A percentile compares a stretch with the other conserved stretches of the same genome.
Evolutionary conservation across 176 grass and related monocot genomes (phyloP).

Genomic region (Hordeum marinum): DNA sequence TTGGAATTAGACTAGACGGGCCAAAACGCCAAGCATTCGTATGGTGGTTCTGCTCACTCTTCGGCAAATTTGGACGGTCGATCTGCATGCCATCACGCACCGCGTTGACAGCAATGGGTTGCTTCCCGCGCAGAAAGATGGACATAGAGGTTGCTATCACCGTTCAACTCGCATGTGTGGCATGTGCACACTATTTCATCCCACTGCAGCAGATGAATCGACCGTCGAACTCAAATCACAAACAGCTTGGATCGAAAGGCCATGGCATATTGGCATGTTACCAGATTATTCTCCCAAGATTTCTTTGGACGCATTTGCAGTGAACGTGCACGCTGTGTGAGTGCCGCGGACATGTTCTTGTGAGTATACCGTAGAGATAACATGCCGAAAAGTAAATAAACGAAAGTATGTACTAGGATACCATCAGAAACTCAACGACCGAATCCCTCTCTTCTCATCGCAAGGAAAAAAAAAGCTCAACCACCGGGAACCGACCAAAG

Average conservation of each 20-base stretch:
- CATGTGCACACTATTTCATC: background rate
- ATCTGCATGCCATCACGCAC: background rate
- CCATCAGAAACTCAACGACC: background rate
- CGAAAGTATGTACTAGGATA: background rate
- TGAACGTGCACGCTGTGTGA: background rate
- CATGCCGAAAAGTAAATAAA: too few relatives aligned
- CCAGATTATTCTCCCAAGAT: background rate
- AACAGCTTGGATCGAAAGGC: too few relatives aligned
- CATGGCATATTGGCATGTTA: background rate
- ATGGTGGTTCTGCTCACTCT: background rate
- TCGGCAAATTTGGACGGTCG: background rate
- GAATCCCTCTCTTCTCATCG: background rate
- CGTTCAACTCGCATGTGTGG: background rate
- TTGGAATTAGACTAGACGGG: background rate
- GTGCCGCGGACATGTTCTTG: background rate
- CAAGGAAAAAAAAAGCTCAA: background rate
- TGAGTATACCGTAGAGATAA: too few relatives aligned
- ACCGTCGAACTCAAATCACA: background rate
- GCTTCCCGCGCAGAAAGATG: background rate
- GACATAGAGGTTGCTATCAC: too few relatives aligned
- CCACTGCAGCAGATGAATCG: background rate
- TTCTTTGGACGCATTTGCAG: background rate
- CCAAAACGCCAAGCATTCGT: background rate
- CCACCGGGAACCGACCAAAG: background rate
- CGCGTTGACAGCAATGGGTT: background rate